Evolutionary conservation across 164 flowering plant genomes (phyloP).

Genomic region (Liquidambar formosana): DNA sequence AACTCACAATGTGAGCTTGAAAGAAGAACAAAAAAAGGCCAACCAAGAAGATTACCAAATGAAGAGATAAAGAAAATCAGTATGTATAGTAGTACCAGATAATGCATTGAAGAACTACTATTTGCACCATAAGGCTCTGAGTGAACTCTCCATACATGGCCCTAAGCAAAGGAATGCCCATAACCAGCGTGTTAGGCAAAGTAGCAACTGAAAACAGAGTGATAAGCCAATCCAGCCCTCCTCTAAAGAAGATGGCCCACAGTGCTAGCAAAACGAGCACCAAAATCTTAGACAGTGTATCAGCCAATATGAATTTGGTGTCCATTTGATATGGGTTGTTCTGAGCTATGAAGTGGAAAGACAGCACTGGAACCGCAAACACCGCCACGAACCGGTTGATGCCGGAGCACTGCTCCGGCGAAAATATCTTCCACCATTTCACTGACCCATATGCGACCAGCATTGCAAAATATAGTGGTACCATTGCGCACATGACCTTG

Average conservation of each 20-base stretch:
- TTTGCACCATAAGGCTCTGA: constrained; percentile 57
- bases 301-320: constrained; percentile 51
- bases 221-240: constrained; percentile 50
- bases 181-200: constrained; percentile 59
- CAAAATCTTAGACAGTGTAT: constrained; percentile 42
- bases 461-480: constrained; percentile 61
- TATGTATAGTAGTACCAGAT: constrained; percentile 38
- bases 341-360: constrained; percentile 60
- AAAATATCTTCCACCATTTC: constrained; percentile 57
- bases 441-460: constrained; percentile 50
- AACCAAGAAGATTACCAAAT: no score
- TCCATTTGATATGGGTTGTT: constrained; percentile 64
- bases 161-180: constrained; percentile 60
- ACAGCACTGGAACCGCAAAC: constrained; percentile 58
- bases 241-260: constrained; percentile 32
- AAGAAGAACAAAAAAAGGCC: no score
- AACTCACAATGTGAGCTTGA: no score
- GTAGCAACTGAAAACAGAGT: constrained; percentile 56
- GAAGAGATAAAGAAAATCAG: no score
- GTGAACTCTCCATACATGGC: constrained; percentile 63
- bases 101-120: constrained; percentile 66
- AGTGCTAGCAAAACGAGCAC: constrained; percentile 38
- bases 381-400: constrained; percentile 61
- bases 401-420: constrained; percentile 61
- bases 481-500: constrained; percentile 63